Base-by-base conservation (phyloP, 768 basidiomycete genomes). In the Boletus vinaceobasis region DNA sequence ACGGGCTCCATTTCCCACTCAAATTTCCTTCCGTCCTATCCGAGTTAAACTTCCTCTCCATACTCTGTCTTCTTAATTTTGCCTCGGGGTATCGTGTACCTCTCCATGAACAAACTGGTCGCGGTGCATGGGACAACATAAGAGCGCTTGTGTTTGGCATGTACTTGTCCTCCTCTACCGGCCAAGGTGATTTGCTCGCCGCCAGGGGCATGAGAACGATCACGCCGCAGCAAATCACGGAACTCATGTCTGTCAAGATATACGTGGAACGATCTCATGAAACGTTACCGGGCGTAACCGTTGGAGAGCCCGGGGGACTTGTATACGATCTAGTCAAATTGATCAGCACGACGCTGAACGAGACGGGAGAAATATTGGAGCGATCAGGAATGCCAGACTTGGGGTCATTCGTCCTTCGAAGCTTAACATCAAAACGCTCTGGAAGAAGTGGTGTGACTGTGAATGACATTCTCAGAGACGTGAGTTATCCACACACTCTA, bases 51-150 rank as follows among this genome's bases (percentile, higher is more conserved):
- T 74, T 94, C 29, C 73, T 94, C n/a, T 83, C 86, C 43, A 70
- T 90, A 8, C 81, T 93, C 39, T 83, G 86, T 3, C 77, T 93
- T 15, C 78, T 96, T 33, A 93, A 93, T 68, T 90, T 94, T 67
- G 88, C 80, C 5, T 90, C 88, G 1, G 89, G 88, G 35, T 94
- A 89, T 69, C 87, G 90, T 26, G 75, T 78, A 5, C 82, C 86
- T 5, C 77, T 95, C 37, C 90, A 90, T 68, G 71, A 72, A 14
- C 81, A 83, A 52, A 87, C 87, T 3, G 83, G 85, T 14, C 83
- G 90, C 39, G 91, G 92, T 21, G 90, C 90, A 57, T 93, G 86
- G 80, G 89, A 94, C 69, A 84, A 82, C 52, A 88, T 93, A 63
- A 80, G 87, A 48, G 86, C 84, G 3, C 79, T 95, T 48, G 76